Conservation (phyloP, 2,329 filamentous ascomycete genomes). For the Allantophomopsis lycopodina region DNA sequence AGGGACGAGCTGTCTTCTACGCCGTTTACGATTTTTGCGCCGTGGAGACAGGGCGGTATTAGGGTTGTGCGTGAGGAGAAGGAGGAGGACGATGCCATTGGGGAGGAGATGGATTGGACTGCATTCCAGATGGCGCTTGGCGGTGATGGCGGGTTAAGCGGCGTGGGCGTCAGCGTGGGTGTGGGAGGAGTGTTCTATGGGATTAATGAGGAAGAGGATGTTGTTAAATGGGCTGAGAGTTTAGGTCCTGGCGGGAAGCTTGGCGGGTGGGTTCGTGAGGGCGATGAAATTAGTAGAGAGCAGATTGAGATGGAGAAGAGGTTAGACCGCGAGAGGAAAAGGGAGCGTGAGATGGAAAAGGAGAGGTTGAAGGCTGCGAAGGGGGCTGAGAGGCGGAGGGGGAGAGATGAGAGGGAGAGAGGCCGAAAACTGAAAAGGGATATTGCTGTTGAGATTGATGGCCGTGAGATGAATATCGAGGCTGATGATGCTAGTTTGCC, state of each 20-base stretch:
- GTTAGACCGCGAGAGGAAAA: no score
- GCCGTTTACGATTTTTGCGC: no score
- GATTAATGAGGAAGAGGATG: conserved; percentile 6
- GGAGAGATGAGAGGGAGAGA: not conserved
- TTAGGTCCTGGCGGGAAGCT: conserved; percentile 7
- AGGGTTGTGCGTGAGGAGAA: no score
- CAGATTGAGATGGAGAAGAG: no score
- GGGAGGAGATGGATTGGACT: conserved; percentile 40
- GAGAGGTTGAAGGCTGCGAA: conserved; percentile 3
- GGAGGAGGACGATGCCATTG: conserved; percentile 8
- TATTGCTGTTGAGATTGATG: no score
- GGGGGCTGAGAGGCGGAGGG: not conserved
- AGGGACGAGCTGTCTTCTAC: no score
- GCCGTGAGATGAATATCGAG: no score
- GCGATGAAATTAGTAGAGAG: no score
- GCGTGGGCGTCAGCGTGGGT: no score
- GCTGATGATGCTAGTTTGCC: conserved; percentile 6
- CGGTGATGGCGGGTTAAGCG: conserved; percentile 19
- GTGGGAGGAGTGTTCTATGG: no score
- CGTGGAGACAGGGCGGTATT: no score
- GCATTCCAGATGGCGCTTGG: conserved; percentile 53
- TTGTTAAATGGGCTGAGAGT: conserved; percentile 10
- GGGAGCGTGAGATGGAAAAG: no score
- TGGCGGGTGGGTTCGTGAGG: conserved; percentile 3
- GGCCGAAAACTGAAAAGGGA: not conserved